Conservation (phyloP, 495 filamentous ascomycete genomes). For the Neurospora sp. region DNA sequence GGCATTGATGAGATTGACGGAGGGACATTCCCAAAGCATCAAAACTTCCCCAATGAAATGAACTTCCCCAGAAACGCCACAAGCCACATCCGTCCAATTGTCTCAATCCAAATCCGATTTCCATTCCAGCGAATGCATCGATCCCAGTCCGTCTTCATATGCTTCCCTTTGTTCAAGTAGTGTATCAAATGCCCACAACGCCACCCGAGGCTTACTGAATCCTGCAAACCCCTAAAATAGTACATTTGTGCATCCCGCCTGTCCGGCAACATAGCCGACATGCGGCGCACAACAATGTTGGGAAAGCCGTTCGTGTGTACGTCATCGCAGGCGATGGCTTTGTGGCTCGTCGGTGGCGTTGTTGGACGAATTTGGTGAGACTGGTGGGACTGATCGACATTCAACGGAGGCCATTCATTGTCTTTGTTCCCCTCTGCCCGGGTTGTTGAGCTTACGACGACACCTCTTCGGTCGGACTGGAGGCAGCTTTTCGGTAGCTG, state of each 20-base stretch:
- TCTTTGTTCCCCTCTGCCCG: background rate
- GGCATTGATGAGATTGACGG: background rate
- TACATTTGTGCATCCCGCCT: background rate
- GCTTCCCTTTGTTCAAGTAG: background rate
- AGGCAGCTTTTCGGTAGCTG: background rate
- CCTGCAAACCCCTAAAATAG: background rate
- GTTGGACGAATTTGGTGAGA: background rate
- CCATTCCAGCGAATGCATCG: background rate
- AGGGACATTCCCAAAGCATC: background rate
- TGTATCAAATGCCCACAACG: background rate
- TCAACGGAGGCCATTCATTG: background rate
- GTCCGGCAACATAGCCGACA: background rate
- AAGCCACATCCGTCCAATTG: background rate
- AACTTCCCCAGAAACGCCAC: background rate
- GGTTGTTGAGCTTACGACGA: background rate
- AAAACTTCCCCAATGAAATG: background rate
- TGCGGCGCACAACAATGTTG: background rate
- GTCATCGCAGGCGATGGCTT: background rate
- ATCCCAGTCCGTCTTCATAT: background rate
- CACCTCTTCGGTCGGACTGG: background rate
- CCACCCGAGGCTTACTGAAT: background rate
- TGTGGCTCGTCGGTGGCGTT: background rate
- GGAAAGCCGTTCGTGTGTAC: background rate
- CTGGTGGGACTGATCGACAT: background rate
- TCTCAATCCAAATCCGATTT: background rate